Base-by-base conservation (phyloP, 1,284 basidiomycete genomes). In the Melampsora abietis-canadensis region DNA sequence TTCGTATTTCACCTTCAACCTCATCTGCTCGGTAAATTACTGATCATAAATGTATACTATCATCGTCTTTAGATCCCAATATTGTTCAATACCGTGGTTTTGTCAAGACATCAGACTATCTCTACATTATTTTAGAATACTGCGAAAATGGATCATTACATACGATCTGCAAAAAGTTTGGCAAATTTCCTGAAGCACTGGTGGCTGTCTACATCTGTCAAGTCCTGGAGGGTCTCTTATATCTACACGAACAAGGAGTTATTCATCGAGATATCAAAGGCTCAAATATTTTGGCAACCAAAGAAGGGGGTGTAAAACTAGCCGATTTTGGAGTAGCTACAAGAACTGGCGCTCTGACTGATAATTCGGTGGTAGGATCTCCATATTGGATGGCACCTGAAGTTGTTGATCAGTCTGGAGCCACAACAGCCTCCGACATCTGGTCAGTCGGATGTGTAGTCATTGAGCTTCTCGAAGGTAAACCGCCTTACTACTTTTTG, bases 361-460 rank as follows among this genome's bases (percentile, higher is more conserved):
- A 94, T 81, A 90, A 89, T 79, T 91, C 92, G 19, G 94, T 98
- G 3, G 94, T 97, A 46, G 94, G 94, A 17, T 94, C 92, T 79
- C 94, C 94, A 6, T 98, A 97, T 82, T 98, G 94, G 94, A 98
- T 97, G 94, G 94, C 94, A 19, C 94, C 94, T 2, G 94, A 98
- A 82, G 92, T 98, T 51, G 96, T 98, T 76, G 94, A 96, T 80
- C 95, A 98, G 82, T 91, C 90, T 48, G 95, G 95, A 51, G 94
- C 95, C 37, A 95, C 92, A 0, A 96, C 94, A 0, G 91, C 95
- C 19, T 96, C 93, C 51, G 95, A 98, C 83, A 93, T 98, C 65
- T 98, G 95, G 92, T 91, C 81, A 66, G 92, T 98, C 8, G 94
- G 95, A 4, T 97, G 94, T 80, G 91, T 96, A 40, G 93, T 98